Evolutionary conservation across 2,329 filamentous ascomycete species (phyloP).

Genomic region (Gnomoniopsis smithogilvyi): DNA sequence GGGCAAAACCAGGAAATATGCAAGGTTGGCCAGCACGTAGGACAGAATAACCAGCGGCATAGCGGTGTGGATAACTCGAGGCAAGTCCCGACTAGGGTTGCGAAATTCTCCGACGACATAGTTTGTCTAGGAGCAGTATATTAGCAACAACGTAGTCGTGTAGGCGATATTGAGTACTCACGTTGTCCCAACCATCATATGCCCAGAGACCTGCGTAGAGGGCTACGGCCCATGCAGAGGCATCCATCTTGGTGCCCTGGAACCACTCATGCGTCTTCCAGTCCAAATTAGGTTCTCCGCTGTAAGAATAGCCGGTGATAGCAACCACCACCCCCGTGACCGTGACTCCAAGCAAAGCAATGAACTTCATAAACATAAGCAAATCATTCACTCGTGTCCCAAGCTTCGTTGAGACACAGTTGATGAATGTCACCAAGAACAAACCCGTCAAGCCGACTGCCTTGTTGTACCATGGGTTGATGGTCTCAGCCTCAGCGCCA

Average conservation of each 20-base stretch:
- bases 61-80: slow-evolving; percentile 91
- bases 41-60: slow-evolving; percentile 90
- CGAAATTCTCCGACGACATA: slow-evolving; percentile 97
- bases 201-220: slow-evolving; percentile 96
- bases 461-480: slow-evolving; percentile 89
- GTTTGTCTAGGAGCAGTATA: slow-evolving; percentile 64
- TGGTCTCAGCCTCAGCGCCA: slow-evolving; percentile 77
- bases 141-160: neutral
- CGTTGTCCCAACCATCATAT: slow-evolving; percentile 98
- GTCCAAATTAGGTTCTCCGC: slow-evolving; percentile 71
- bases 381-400: slow-evolving; percentile 84
- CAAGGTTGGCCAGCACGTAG: slow-evolving; percentile 87
- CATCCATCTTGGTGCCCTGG: slow-evolving; percentile 73
- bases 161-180: slow-evolving; percentile 43
- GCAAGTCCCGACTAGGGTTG: slow-evolving; percentile 84
- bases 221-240: slow-evolving; percentile 88
- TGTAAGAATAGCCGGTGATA: slow-evolving; percentile 74
- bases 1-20: slow-evolving; percentile 93
- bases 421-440: slow-evolving; percentile 74
- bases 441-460: slow-evolving; percentile 76
- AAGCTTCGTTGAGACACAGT: slow-evolving; percentile 85
- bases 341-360: slow-evolving; percentile 82
- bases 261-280: slow-evolving; percentile 93
- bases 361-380: slow-evolving; percentile 97
- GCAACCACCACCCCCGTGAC: slow-evolving; percentile 88